phyloP scores from a whole-genome alignment of 768 basidiomycete species.

The Xerocomus brunneocitrinus region DNA sequence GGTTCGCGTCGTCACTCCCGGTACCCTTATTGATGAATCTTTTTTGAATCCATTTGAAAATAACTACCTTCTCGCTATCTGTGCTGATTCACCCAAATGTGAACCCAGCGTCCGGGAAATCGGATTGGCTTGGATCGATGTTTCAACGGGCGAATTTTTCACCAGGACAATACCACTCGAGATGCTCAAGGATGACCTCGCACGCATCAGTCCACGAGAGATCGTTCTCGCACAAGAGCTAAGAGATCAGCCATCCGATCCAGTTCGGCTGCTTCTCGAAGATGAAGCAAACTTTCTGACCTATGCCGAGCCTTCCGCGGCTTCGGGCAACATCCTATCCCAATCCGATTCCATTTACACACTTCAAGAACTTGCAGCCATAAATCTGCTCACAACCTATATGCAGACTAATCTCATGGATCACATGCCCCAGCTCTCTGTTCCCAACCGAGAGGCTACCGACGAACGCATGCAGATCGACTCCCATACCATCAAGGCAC shows the following conservation, averaged over 20 bases:
- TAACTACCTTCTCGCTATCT: constrained; percentile 80
- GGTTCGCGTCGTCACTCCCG: constrained; percentile 84
- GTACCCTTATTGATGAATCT: constrained; percentile 88
- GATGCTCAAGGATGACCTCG: constrained; percentile 72
- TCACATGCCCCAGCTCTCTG: constrained; percentile 62
- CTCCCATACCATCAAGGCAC: constrained; percentile 80
- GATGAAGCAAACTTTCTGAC: constrained; percentile 58
- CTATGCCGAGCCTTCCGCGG: constrained; percentile 30
- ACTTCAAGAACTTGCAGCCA: constrained; percentile 49
- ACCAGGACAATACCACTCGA: constrained; percentile 55
- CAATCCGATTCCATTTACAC: constrained; percentile 16
- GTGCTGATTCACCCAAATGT: constrained; percentile 12
- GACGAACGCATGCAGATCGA: constrained; percentile 81
- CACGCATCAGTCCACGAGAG: constrained; percentile 77
- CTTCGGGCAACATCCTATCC: background rate
- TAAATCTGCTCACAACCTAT: constrained; percentile 59
- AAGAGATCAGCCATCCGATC: constrained; percentile 36
- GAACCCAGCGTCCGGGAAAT: constrained; percentile 20
- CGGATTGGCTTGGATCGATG: constrained; percentile 93
- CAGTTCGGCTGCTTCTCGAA: constrained; percentile 43
- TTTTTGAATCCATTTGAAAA: constrained; percentile 85
- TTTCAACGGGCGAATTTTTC: constrained; percentile 93
- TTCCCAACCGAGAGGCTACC: constrained; percentile 52
- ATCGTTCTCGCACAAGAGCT: constrained; percentile 59
- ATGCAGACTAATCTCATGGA: constrained; percentile 69